Conservation (phyloP, 164 flowering plant species). For the Kalanchoe fedtschenkoi region DNA sequence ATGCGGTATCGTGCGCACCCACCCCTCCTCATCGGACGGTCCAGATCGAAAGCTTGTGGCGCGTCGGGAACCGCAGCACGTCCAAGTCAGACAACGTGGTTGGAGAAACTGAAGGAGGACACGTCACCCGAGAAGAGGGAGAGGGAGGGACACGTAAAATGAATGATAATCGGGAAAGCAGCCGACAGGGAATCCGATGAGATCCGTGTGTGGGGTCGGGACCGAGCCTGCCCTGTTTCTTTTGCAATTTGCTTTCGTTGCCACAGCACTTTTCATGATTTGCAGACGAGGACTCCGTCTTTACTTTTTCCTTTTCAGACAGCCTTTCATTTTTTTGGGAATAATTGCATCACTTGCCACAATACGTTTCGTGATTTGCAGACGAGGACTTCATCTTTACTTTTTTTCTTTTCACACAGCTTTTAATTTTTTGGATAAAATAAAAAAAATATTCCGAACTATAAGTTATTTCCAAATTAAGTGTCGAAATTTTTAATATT, state of each 20-base stretch:
- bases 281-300: not conserved
- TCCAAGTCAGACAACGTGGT: not conserved
- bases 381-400: not conserved
- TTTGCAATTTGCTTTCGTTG: not conserved
- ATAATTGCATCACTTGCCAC: too few relatives aligned
- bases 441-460: too few relatives aligned
- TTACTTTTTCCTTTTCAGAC: not conserved
- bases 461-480: too few relatives aligned
- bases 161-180: not conserved
- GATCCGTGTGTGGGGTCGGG: not conserved
- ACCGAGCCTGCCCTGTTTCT: not conserved
- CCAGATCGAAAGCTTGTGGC: not conserved
- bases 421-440: too few relatives aligned
- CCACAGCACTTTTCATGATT: not conserved
- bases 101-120: too few relatives aligned
- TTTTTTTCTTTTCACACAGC: too few relatives aligned
- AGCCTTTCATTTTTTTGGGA: too few relatives aligned
- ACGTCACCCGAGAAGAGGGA: not conserved
- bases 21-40: not conserved
- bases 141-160: not conserved
- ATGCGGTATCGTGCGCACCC: not conserved
- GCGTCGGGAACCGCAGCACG: not conserved
- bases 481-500: too few relatives aligned
- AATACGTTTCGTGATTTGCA: not conserved
- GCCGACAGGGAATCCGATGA: slow-evolving; percentile 1